A percentile compares a stretch with the other conserved stretches of the same genome.
Conservation (phyloP, 179 eudicot species). For the Corrigiola litoralis region DNA sequence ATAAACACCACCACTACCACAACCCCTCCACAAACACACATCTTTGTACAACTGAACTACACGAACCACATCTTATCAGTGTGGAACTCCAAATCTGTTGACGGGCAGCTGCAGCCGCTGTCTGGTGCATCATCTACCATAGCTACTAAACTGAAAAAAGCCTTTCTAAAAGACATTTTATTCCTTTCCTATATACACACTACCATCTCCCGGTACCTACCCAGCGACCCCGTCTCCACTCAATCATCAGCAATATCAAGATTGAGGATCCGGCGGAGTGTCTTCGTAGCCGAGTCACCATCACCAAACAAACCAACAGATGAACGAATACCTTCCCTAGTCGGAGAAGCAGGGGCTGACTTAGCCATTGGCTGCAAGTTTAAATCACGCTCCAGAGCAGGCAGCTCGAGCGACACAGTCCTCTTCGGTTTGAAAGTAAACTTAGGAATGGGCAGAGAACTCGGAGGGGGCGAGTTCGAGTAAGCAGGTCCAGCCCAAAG, state of each 20-base stretch:
- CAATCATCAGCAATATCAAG: slow-evolving; percentile 72
- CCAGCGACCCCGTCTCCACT: slow-evolving; percentile 29
- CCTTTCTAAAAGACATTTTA: slow-evolving; percentile 24
- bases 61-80: slow-evolving; percentile 2
- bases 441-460: slow-evolving; percentile 90
- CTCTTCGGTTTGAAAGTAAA: slow-evolving; percentile 61
- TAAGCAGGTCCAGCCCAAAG: slow-evolving; percentile 97
- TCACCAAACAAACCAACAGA: slow-evolving; percentile 28
- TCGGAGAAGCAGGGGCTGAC: slow-evolving; percentile 92
- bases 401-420: slow-evolving; percentile 76
- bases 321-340: slow-evolving; percentile 33
- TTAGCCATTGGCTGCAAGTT: slow-evolving; percentile 46
- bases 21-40: slow-evolving; percentile 18
- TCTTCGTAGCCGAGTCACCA: slow-evolving; percentile 69
- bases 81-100: slow-evolving; percentile 17
- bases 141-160: slow-evolving; percentile 23
- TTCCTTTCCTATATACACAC: slow-evolving; percentile 44
- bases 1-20: slow-evolving; percentile 12
- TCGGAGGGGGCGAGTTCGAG: slow-evolving; percentile 91
- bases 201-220: slow-evolving; percentile 24
- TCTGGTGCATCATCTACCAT: slow-evolving; percentile 22
- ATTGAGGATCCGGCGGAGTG: slow-evolving; percentile 90
- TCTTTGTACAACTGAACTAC: slow-evolving; percentile 12
- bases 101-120: slow-evolving; percentile 13
- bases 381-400: slow-evolving; percentile 43